Base-by-base conservation (phyloP, 2,329 filamentous ascomycete genomes). In the Trichoderma harzianum region DNA sequence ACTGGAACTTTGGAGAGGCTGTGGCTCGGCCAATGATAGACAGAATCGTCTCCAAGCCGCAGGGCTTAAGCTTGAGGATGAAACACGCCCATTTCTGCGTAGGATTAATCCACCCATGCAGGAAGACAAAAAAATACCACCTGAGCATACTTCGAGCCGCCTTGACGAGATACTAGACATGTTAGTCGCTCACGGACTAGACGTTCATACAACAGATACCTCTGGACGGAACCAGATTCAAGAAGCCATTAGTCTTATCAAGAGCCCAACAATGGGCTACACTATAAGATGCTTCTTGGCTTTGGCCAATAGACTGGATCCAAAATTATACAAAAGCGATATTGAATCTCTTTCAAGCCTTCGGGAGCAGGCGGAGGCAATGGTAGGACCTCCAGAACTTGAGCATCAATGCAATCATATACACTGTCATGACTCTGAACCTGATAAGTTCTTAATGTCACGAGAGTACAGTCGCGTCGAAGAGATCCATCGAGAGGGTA, bases 121-220 rank as follows among this genome's bases (percentile, higher is more conserved):
- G 11, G n/a, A 61, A 5, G 14, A 16, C 16, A 24, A 34, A 18
- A 61, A 73, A 18, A 68, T 76, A 28, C 28, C 55, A 7, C 4
- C 55, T 1, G 55, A 60, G 26, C 55, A 34, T 60, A 60, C 7
- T 34, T 60, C 55, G 7, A 60, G 28, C 3, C 55, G 55, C 55
- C 16, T 60, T 60, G 74, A 74, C 2, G 76, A 77, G 30, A 77
- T 78, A 26, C 21, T 77, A 12, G 72, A 75, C 4, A 69, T 77
- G 73, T 57, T 78, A 1, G 58, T 75, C 36, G 14, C 72, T n/a
- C 30, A 72, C 36, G 72, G 73, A 3, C 71, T 69, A 11, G 53
- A 76, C 16, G 7, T 69, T 11, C 69, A 70, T 58, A 14, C 6
- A 18, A 51, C 16, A 39, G 24, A 43, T 24, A 26, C 16, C 3